phyloP scores from a whole-genome alignment of 495 filamentous ascomycete genomes.

The Massariosphaeria phaeospora region DNA sequence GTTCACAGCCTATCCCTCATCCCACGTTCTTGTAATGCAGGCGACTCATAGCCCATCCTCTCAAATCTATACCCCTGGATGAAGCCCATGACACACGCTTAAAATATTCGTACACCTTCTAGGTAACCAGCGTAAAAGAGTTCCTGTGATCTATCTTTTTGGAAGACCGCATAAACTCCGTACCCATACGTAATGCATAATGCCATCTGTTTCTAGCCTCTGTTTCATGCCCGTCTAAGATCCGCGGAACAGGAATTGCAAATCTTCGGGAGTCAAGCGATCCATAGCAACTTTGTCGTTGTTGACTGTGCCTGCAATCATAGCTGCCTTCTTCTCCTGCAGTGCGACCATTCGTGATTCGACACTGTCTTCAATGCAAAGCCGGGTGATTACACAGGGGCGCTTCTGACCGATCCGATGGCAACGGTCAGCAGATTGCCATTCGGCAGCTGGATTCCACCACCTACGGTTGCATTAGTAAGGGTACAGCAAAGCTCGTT shows the following conservation, averaged over 20 bases:
- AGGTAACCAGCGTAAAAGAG: no score
- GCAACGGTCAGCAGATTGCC: conserved; percentile 94
- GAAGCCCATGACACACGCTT: no score
- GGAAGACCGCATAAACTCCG: no score
- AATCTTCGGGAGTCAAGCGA: conserved; percentile 80
- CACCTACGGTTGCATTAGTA: conserved; percentile 51
- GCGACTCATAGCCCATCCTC: no score
- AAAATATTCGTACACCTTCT: no score
- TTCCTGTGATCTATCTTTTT: no score
- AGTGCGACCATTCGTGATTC: conserved; percentile 90
- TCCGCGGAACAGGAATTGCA: conserved; percentile 90
- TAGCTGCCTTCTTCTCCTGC: conserved; percentile 94
- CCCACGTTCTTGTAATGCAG: no score
- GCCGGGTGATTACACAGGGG: conserved; percentile 86
- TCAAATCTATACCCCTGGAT: no score
- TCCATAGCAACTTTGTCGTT: conserved; percentile 83
- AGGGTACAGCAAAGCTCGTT: neutral
- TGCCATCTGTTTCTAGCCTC: no score
- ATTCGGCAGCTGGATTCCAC: conserved; percentile 98
- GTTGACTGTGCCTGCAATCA: conserved; percentile 95
- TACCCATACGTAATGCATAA: no score
- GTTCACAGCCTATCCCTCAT: no score
- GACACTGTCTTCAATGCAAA: conserved; percentile 93
- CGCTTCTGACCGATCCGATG: conserved; percentile 94
- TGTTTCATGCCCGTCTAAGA: conserved; percentile 33